These are phyloP conservation scores for Starmera dryadoides DNA, from an alignment of 805 yeast genomes.

Conservation along the genomic window DNA sequence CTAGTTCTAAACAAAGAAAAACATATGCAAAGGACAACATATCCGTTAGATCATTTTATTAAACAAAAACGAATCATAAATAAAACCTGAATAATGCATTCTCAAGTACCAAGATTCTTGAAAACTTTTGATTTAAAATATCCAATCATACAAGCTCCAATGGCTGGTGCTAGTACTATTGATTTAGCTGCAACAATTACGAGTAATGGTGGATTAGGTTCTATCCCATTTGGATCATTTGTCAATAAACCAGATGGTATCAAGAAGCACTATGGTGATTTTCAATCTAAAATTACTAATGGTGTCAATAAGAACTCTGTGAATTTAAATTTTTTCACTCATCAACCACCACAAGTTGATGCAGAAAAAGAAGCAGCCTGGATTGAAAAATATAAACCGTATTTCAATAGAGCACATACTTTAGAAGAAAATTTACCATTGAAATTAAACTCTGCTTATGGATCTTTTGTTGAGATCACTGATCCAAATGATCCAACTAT, in stretches of 20 bases:
- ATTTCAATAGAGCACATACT: not conserved
- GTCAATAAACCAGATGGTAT: constrained; percentile 8
- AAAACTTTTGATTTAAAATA: constrained; percentile 23
- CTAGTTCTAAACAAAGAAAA: too few species aligned
- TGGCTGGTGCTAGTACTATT: constrained; percentile 49
- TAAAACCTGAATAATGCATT: constrained; percentile 6
- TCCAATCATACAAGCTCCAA: constrained; percentile 50
- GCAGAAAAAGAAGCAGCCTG: constrained; percentile 14
- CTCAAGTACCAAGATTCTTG: constrained; percentile 10
- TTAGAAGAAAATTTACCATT: not conserved
- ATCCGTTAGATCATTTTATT: too few species aligned
- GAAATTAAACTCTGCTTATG: not conserved
- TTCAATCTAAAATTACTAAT: constrained; percentile 4
- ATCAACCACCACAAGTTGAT: constrained; percentile 21
- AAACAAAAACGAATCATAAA: too few species aligned
- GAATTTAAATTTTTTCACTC: constrained; percentile 42
- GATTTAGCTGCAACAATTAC: constrained; percentile 36
- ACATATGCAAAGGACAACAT: too few species aligned
- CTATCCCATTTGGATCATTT: constrained; percentile 25
- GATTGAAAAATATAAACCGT: constrained; percentile 11
- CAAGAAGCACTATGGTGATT: constrained; percentile 6
- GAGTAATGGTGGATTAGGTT: constrained; percentile 42
- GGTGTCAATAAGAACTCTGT: constrained; percentile 15
- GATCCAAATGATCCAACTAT: constrained; percentile 9
- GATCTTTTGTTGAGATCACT: constrained; percentile 1